Evolutionary conservation across 352 stramenopile species (phyloP).

Genomic region (Pythium dissimile): DNA sequence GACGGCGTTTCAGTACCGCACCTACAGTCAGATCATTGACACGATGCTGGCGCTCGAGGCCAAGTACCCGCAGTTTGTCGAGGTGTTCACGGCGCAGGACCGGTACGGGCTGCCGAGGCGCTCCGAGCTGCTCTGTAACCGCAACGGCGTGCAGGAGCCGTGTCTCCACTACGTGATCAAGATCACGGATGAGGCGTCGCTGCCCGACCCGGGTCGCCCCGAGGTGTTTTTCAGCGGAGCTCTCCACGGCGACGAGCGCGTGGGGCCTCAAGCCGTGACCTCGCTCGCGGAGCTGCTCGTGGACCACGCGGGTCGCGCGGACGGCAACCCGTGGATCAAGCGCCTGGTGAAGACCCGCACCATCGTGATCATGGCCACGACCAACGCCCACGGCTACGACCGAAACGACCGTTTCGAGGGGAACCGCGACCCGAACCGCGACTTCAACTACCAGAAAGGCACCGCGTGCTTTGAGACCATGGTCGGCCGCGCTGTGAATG

Average conservation of each 20-base stretch:
- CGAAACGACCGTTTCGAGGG: conserved; percentile 74
- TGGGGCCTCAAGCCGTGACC: conserved; percentile 88
- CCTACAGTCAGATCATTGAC: conserved; percentile 69
- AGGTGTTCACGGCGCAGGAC: conserved; percentile 78
- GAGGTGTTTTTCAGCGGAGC: conserved; percentile 94
- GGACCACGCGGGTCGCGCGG: conserved; percentile 37
- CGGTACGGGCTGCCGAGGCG: conserved; percentile 62
- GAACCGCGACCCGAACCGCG: conserved; percentile 93
- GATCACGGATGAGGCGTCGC: conserved; percentile 75
- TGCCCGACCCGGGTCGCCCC: conserved; percentile 67
- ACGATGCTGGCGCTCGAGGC: conserved; percentile 45
- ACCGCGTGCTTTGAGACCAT: conserved; percentile 92
- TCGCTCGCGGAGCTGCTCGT: conserved; percentile 69
- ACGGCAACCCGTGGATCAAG: conserved; percentile 53
- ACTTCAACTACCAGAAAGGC: conserved; percentile 92
- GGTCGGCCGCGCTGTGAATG: conserved; percentile 91
- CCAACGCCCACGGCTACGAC: conserved; percentile 92
- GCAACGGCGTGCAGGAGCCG: conserved; percentile 30
- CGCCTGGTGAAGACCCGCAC: conserved; percentile 59
- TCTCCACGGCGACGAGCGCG: conserved; percentile 93
- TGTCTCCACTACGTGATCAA: conserved; percentile 83
- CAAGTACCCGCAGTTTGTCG: conserved; percentile 62
- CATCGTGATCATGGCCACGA: conserved; percentile 65
- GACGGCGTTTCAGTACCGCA: conserved; percentile 39
- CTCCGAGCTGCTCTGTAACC: conserved; percentile 45